These are phyloP conservation scores for Thuidium tamariscinum DNA, from an alignment of 225 moss, liverwort and hornwort species.

Conservation along the genomic window DNA sequence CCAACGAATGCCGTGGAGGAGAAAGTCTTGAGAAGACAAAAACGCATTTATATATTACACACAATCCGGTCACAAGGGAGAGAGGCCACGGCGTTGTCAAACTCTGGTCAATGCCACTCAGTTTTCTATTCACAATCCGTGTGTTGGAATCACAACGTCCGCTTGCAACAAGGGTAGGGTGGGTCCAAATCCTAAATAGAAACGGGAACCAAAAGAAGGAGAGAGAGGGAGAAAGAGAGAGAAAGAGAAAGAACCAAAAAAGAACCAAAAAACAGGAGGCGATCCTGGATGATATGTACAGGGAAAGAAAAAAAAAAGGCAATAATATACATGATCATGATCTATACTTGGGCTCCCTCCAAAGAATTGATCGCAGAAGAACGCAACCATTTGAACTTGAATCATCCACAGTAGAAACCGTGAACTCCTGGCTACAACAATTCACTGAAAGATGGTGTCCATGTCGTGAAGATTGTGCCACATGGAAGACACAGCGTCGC, in stretches of 20 bases:
- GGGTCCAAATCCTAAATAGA: neutral
- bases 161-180: neutral
- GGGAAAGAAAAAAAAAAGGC: neutral
- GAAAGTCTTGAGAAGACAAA: neutral
- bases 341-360: conserved; percentile 10
- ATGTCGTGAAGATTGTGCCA: conserved; percentile 33
- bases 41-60: neutral
- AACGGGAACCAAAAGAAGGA: neutral
- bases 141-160: conserved; percentile 13
- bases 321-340: conserved; percentile 6
- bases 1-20: neutral
- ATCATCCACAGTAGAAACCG: neutral
- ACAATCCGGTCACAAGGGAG: conserved; percentile 1
- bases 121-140: conserved; percentile 51
- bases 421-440: neutral
- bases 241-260: neutral
- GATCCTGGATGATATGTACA: conserved; percentile 8
- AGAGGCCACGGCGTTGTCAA: neutral
- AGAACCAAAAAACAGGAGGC: neutral
- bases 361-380: conserved; percentile 12
- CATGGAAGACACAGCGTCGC: conserved; percentile 36
- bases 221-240: neutral
- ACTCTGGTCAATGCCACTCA: conserved; percentile 16
- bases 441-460: conserved; percentile 1
- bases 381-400: neutral